Percentiles rank a stretch among this genome's conserved stretches.
Conservation (phyloP, 2,329 filamentous ascomycete species). For the Keithomyces neogunnii region DNA sequence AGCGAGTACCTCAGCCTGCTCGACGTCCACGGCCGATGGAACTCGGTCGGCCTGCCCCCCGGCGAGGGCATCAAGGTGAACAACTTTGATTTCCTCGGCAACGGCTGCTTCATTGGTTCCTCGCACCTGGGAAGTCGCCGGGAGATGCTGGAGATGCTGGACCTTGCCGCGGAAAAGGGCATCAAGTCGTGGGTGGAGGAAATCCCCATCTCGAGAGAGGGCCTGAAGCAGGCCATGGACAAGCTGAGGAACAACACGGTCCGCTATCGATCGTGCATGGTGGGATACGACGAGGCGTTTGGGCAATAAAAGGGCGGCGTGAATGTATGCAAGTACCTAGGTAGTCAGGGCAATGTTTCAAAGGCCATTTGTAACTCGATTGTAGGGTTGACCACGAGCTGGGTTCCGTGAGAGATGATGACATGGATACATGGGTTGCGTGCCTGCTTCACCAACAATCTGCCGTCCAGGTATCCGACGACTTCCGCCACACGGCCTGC, state of each 20-base stretch:
- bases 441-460: too few species aligned
- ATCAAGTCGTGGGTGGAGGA: conserved; percentile 64
- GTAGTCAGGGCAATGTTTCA: too few species aligned
- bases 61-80: conserved; percentile 63
- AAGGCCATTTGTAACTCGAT: too few species aligned
- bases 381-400: too few species aligned
- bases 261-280: conserved; percentile 68
- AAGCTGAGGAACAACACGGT: conserved; percentile 64
- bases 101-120: conserved; percentile 64
- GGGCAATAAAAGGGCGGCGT: conserved; percentile 20
- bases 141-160: conserved; percentile 65
- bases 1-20: conserved; percentile 67
- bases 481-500: too few species aligned
- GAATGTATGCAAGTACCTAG: too few species aligned
- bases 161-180: conserved; percentile 61
- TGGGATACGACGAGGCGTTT: conserved; percentile 61
- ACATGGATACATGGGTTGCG: too few species aligned
- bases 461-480: too few species aligned
- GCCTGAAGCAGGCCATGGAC: conserved; percentile 60
- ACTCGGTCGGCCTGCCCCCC: conserved; percentile 73
- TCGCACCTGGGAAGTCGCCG: conserved; percentile 63
- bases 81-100: conserved; percentile 66
- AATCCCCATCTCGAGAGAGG: conserved; percentile 64
- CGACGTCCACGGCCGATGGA: conserved; percentile 74
- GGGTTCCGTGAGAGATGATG: too few species aligned